These are phyloP conservation scores for Auricularia cornea DNA, from an alignment of 768 basidiomycete species.

Conservation along the genomic window DNA sequence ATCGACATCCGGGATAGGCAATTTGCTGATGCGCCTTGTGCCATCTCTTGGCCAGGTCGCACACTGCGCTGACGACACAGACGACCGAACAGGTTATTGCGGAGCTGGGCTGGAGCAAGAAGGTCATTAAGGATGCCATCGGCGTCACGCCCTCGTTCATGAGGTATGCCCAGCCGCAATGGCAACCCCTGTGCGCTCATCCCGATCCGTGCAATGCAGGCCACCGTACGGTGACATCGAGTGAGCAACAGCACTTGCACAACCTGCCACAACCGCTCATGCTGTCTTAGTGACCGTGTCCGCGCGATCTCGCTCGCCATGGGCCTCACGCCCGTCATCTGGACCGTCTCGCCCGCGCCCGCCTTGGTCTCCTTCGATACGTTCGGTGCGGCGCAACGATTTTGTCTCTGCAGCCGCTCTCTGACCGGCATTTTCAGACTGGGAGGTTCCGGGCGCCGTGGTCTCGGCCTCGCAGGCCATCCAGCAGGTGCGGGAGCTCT, in stretches of 20 bases:
- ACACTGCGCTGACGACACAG: constrained; percentile 30
- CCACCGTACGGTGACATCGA: constrained; percentile 27
- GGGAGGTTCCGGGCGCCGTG: constrained; percentile 33
- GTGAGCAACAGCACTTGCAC: background rate
- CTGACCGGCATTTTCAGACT: constrained; percentile 17
- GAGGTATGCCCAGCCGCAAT: constrained; percentile 11
- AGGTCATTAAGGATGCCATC: constrained; percentile 35
- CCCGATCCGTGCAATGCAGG: no score
- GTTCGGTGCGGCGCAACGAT: background rate
- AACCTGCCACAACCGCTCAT: background rate
- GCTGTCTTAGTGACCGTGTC: constrained; percentile 33
- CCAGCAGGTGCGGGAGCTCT: background rate
- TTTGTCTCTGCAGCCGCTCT: constrained; percentile 8
- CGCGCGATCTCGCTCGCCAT: constrained; percentile 35
- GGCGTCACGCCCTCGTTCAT: constrained; percentile 27
- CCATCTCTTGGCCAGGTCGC: constrained; percentile 39
- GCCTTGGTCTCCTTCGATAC: constrained; percentile 19
- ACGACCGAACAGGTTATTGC: constrained; percentile 37
- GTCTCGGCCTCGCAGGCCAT: constrained; percentile 21
- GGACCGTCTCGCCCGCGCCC: constrained; percentile 28
- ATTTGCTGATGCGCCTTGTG: constrained; percentile 36
- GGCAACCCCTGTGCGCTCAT: no score
- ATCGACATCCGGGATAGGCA: constrained; percentile 20
- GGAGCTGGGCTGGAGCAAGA: constrained; percentile 36
- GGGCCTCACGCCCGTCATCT: constrained; percentile 39